Percentiles rank a stretch among this genome's conserved stretches.
These are phyloP conservation scores for Dictyophora rubrovolvata DNA, from an alignment of 768 basidiomycete species.

Conservation along the genomic window DNA sequence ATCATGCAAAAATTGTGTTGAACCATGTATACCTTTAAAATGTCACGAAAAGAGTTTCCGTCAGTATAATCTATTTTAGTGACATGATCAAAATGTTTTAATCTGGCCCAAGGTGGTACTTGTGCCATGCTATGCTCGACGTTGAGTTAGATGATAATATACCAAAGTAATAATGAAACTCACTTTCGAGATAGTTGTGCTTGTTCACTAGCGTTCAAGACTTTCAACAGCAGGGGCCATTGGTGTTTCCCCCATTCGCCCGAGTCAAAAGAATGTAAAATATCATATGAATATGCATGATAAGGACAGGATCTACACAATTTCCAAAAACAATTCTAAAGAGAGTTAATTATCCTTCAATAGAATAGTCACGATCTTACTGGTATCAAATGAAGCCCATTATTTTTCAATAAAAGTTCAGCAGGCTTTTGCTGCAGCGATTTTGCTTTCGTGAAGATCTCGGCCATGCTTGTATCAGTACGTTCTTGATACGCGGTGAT, in stretches of 20 bases:
- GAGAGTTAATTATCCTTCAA: not conserved
- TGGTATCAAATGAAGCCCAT: constrained; percentile 16
- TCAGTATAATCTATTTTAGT: constrained; percentile 21
- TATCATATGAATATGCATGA: constrained; percentile 19
- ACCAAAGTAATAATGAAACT: not conserved
- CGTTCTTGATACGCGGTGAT: constrained; percentile 10
- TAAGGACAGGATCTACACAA: constrained; percentile 19
- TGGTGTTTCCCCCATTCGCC: constrained; percentile 23
- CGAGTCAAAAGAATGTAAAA: constrained; percentile 19
- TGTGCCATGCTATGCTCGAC: constrained; percentile 16
- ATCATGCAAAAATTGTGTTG: not conserved
- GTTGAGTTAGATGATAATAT: too few relatives aligned
- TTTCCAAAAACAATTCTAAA: constrained; percentile 21
- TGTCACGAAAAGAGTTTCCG: constrained; percentile 21
- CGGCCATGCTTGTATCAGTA: constrained; percentile 16
- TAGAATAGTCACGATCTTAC: not conserved
- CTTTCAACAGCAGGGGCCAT: constrained; percentile 12
- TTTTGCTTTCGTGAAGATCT: constrained; percentile 12
- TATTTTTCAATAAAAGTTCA: constrained; percentile 16
- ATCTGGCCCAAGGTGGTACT: constrained; percentile 20
- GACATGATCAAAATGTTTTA: constrained; percentile 23
- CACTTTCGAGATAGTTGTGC: not conserved
- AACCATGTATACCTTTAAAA: constrained; percentile 16
- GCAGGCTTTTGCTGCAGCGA: constrained; percentile 11
- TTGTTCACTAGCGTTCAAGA: not conserved